Base-by-base conservation (phyloP, 495 filamentous ascomycete genomes). In the Daldinia decipiens region DNA sequence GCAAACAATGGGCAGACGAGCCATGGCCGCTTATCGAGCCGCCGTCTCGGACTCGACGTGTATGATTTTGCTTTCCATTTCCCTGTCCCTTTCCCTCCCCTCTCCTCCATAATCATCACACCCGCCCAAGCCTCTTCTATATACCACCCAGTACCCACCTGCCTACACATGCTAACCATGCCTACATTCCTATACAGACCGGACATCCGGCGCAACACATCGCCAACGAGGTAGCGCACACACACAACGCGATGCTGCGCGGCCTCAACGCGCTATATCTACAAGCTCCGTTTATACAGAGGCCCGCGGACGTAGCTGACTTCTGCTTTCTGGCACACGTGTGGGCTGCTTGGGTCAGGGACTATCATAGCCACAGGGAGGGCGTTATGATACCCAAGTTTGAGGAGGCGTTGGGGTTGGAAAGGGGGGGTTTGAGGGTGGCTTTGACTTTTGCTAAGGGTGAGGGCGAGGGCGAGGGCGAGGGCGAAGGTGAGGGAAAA, bases 211-310 rank as follows among this genome's bases (percentile, higher is more conserved):
- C 76, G 8, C 69, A 73, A 3, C 47, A 79, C 52, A 77, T 79
- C 29, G 84, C 82, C 15, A 78, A 79, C 12, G 77, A 82, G 26
- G 82, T 86, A 77, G 70, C 79, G 3, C 73, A 81, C 52, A 69
- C 81, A 9, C 84, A 86, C 76, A 87, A 87, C 73, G 68, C 77
- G 36, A 78, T 86, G 50, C 71, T 83, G 59, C 83, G 85, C 47
- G 76, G 74, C 13, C 79, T 87, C 15, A 87, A 87, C 67, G 74
- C 76, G 39, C 82, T 86, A 55, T 84, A 83, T 70, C 72, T 82
- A 8, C 84, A 86, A 76, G 81, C 83, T 0, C 82, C 79, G 0
- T 69, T 79, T 58, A 70, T 87, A 6, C 59, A 62, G 7, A 15
- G 62, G 13, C n/a, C 62, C 6, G 66, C 79, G 55, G 70, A 79